Base-by-base conservation (phyloP, 345 rosid genomes). In the Balakata baccata region DNA sequence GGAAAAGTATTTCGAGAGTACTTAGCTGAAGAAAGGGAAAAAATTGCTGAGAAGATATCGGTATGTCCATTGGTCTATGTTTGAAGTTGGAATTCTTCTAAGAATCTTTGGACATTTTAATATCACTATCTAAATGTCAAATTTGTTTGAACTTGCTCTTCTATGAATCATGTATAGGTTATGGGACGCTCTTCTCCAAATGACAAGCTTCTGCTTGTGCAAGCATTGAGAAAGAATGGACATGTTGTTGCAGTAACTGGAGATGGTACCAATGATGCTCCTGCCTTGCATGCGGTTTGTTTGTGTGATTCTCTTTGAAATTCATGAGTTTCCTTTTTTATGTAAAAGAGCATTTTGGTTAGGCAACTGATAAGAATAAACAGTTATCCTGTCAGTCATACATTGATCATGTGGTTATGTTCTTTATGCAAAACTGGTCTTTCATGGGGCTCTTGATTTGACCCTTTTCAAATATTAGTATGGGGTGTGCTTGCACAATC, bases 251-350 rank as follows among this genome's bases (percentile, higher is more conserved):
- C 89, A 54, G 89, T 86, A 18, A 86, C 89, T 3, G 87, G 89
- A 5, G 89, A 86, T 81, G 87, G 89, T 51, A 84, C 87, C 68
- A 84, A 86, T 74, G 89, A 86, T 62, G 89, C 89, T 53, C 87
- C 89, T 49, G 86, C 89, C n/a, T 79, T 86, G 45, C 84, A 84
- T 18, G 87, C 82, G 87, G 87, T 79, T 29, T 47, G 60, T 50
- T n/a, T 54, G 11, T 25, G 34, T 5, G 25, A 10, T 54, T 54
- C 23, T 45, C 34, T n/a, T 74, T 25, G 7, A 25, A 22, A 67
- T 29, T 18, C 43, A 6, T 52, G 60, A 68, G 17, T 34, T 49
- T 20, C 39, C 39, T 50, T 23, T 66, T 17, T 17, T 25, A 8
- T 67, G 43, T 46, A 2, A n/a, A 29, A 47, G 20, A 67, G 7